Evolutionary conservation across 306 rosid genomes (phyloP), one percentile per base, ranked within the genome.

Genomic region (Hippophae gyantsensis): DNA sequence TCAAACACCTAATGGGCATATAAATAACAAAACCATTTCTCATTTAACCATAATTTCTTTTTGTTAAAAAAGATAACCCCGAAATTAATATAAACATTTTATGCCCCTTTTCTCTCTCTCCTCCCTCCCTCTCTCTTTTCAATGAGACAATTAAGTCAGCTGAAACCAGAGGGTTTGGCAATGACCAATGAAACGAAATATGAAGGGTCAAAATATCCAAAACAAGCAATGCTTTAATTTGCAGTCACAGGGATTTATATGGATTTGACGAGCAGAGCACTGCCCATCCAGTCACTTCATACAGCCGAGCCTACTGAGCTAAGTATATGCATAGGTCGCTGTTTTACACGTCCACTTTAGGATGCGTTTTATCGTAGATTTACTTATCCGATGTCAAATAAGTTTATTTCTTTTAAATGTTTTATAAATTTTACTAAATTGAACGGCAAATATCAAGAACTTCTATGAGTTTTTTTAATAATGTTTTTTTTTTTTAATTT

Each of bases 241-340:
- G 72, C 75, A 68, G 80, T 56, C 68, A 67, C 56, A 57, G 82
- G 48, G 63, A 52, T 69, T 62, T 57, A 58, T 72, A 81, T 88
- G 70, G 86, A 85, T 83, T 79, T 83, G 86, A 83, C 63, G 74
- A 71, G 78, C 76, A 76, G 80, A 82, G 64, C 85, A 69, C 88
- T 81, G 82, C 75, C 76, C 85, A 76, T 72, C 76, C 79, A 63
- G 89, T 89, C 90, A 83, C 80, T 72, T 85, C 94, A 64, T 57
- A 76, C 86, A 65, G 87, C 76, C 74, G 82, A 53, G 27, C 66
- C 63, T 79, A 75, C 76, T 73, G 83, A 70, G 63, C 79, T 79
- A 72, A 32, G 3, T 32, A 32, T 32, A 32, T 32, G 38, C 38
- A 32, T 32, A 32, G 38, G 38, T 32, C 38, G 5, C 38, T 32